phyloP scores from a whole-genome alignment of 2,329 filamentous ascomycete species.

The Epichloe festucae region DNA sequence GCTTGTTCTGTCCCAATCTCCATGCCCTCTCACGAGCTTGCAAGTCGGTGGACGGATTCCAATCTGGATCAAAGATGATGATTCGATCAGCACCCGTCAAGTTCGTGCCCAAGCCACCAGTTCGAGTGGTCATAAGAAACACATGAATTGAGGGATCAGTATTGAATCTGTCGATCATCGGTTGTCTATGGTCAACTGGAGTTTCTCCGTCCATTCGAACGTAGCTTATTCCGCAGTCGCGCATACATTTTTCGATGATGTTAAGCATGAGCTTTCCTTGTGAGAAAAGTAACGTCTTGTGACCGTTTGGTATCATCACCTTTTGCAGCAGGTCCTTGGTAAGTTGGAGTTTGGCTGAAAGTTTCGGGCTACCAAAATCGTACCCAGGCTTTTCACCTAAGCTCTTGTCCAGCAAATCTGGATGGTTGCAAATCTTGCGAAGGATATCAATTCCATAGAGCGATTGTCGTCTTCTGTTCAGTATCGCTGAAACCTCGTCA shows the following conservation, averaged over 20 bases:
- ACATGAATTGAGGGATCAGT: constrained; percentile 65
- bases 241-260: constrained; percentile 75
- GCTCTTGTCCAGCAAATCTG: constrained; percentile 63
- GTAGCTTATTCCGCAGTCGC: constrained; percentile 58
- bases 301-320: constrained; percentile 78
- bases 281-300: constrained; percentile 87
- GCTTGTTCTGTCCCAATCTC: constrained; percentile 86
- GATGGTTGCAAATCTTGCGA: constrained; percentile 95
- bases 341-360: constrained; percentile 94
- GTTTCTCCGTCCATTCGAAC: constrained; percentile 91
- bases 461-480: constrained; percentile 61
- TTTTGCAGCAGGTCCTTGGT: constrained; percentile 69
- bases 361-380: constrained; percentile 61
- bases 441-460: constrained; percentile 84
- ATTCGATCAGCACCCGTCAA: constrained; percentile 89
- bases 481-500: constrained; percentile 72
- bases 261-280: constrained; percentile 94
- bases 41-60: constrained; percentile 94
- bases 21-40: constrained; percentile 93
- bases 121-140: constrained; percentile 89
- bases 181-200: constrained; percentile 75
- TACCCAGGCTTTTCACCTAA: constrained; percentile 48
- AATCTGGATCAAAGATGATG: constrained; percentile 97
- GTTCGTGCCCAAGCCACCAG: constrained; percentile 87
- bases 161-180: constrained; percentile 88